Conservation (phyloP, 768 basidiomycete genomes). For the Holtermanniella nyarrowii region DNA sequence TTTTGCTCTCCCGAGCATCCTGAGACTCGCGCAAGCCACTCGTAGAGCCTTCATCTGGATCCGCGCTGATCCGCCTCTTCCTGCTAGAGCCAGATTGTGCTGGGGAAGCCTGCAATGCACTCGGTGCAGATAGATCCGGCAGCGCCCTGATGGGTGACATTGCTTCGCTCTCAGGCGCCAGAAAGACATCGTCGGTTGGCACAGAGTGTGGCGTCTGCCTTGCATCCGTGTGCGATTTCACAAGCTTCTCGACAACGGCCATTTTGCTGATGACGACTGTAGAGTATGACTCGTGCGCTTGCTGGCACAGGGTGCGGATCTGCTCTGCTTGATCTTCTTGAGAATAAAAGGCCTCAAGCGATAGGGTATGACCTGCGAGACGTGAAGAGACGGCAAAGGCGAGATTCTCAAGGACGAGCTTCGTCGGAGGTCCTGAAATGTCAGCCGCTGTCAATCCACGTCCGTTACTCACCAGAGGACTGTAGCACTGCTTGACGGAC, state of each 20-base stretch:
- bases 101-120: background rate
- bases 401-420: background rate
- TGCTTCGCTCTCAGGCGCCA: background rate
- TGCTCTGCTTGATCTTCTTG: background rate
- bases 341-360: background rate
- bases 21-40: too few relatives aligned
- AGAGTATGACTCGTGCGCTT: background rate
- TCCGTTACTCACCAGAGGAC: background rate
- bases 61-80: background rate
- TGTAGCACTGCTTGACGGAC: background rate
- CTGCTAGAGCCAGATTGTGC: background rate
- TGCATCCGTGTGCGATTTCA: too few relatives aligned
- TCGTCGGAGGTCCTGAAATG: background rate
- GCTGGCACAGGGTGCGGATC: background rate
- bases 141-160: background rate
- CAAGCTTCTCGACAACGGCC: background rate
- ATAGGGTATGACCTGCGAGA: background rate
- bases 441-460: background rate
- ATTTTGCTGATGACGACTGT: background rate
- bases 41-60: background rate
- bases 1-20: background rate
- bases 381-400: background rate
- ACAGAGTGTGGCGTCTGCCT: too few relatives aligned
- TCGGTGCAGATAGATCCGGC: background rate
- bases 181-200: background rate